Base-by-base conservation (phyloP, 108 stramenopile species). In the Cyclostephanos invisitatus region DNA sequence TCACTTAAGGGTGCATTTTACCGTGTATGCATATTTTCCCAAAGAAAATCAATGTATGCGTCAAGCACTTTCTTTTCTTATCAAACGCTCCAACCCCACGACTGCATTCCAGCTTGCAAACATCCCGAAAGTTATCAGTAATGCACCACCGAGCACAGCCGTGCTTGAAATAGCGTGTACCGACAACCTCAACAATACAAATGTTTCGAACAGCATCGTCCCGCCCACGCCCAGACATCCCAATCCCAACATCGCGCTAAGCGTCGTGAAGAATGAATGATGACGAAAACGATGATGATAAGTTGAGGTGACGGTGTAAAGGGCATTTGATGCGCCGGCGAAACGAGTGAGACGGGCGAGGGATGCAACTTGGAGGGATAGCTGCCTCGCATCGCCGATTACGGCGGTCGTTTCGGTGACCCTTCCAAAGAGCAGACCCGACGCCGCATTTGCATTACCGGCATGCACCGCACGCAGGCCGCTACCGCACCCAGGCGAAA, bases 391-490 rank as follows among this genome's bases (percentile, higher is more conserved):
- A 49, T 76, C 64, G 68, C 57, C 64, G 4, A 69, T 58, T 11
- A 69, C 29, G 21, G 29, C 12, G 9, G 68, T 27, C 35, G 68
- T 3, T 47, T 64, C 68, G 0, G 53, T 44, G 7, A 18, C 59
- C 14, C 46, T 36, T 36, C 68, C 68, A 29, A 62, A 17, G 20
- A 72, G 50, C 42, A 73, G 56, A 17, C 56, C 53, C 36, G 5
- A 24, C 35, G 35, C 67, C 32, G n/a, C 27, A 29, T 64, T 47
- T 54, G 18, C 50, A 24, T 37, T n/a, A 25, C 60, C 27, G 75
- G 68, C n/a, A 76, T 76, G 22, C 75, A 76, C 15, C 68, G 54
- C 42, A 69, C 46, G 68, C 67, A 76, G 32, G 67, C 67, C 18
- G 28, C 61, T 12, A 68, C 36, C 27, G 68, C 67, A 24, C 56